Conservation (phyloP, 2,329 filamentous ascomycete species). For the Alternaria novae-zelandiae region DNA sequence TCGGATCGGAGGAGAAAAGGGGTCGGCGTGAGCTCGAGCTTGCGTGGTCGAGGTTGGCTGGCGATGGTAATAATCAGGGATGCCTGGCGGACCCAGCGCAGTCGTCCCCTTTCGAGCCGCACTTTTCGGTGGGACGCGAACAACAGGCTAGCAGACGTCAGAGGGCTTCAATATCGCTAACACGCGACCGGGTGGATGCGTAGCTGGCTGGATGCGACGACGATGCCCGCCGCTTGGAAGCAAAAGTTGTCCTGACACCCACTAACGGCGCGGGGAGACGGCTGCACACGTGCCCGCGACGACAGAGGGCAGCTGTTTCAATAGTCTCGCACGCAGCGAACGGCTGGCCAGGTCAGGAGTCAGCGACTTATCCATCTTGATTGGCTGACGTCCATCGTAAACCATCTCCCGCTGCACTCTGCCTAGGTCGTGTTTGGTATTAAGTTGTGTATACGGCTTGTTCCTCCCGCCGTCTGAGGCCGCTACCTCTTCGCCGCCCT, state of each 20-base stretch:
- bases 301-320: background rate
- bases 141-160: conserved; percentile 18
- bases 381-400: background rate
- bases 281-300: conserved; percentile 12
- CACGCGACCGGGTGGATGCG: conserved; percentile 2
- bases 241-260: conserved; percentile 7
- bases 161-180: conserved; percentile 9
- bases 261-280: conserved; percentile 19
- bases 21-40: conserved; percentile 23
- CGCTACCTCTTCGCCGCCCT: background rate
- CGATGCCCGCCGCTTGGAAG: conserved; percentile 9
- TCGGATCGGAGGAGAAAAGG: conserved; percentile 16
- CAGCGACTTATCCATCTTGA: background rate
- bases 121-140: conserved; percentile 27
- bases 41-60: conserved; percentile 29
- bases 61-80: conserved; percentile 27
- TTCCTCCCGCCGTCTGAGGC: background rate
- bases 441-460: background rate
- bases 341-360: conserved; percentile 1
- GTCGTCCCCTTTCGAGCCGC: conserved; percentile 31
- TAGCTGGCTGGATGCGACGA: conserved; percentile 5
- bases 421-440: background rate
- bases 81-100: conserved; percentile 17
- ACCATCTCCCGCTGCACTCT: background rate
- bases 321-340: background rate